phyloP scores from a whole-genome alignment of 1,284 basidiomycete species.

The Ganoderma lingzhi region DNA sequence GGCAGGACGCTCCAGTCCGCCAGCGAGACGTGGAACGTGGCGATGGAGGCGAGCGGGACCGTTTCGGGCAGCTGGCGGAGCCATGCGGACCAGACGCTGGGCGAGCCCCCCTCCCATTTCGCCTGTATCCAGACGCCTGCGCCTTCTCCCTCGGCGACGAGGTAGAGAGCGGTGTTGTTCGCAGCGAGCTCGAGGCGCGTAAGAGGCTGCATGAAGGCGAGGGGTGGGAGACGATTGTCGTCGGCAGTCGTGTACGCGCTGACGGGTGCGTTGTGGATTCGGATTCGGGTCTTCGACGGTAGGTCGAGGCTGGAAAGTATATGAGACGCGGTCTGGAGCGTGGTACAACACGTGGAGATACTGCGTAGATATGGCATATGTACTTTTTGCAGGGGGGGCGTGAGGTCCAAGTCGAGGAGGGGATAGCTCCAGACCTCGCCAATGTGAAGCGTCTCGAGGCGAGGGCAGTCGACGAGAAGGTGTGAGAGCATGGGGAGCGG shows the following conservation, averaged over 20 bases:
- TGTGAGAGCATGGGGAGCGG: constrained; percentile 18
- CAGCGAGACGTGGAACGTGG: constrained; percentile 14
- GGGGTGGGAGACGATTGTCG: constrained; percentile 14
- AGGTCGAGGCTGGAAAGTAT: constrained; percentile 15
- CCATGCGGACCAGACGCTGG: constrained; percentile 19
- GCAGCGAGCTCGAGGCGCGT: constrained; percentile 18
- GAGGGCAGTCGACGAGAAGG: constrained; percentile 18
- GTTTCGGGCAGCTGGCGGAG: constrained; percentile 11
- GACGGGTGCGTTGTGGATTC: constrained; percentile 17
- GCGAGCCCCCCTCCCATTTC: constrained; percentile 13
- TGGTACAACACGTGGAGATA: constrained; percentile 18
- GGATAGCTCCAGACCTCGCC: constrained; percentile 23
- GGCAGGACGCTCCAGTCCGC: constrained; percentile 21
- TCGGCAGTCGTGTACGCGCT: constrained; percentile 13
- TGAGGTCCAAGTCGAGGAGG: constrained; percentile 16
- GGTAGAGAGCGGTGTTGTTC: constrained; percentile 13
- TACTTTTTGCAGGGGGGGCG: constrained; percentile 13
- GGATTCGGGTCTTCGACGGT: constrained; percentile 7
- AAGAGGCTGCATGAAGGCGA: constrained; percentile 19
- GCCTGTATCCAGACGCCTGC: constrained; percentile 24
- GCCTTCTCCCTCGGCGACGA: constrained; percentile 17
- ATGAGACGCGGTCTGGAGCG: constrained; percentile 13
- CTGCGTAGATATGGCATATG: constrained; percentile 15
- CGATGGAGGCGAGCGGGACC: constrained; percentile 12
- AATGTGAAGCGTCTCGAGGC: constrained; percentile 15